Conservation (phyloP, 2,329 filamentous ascomycete species). For the Venturia carpophila region DNA sequence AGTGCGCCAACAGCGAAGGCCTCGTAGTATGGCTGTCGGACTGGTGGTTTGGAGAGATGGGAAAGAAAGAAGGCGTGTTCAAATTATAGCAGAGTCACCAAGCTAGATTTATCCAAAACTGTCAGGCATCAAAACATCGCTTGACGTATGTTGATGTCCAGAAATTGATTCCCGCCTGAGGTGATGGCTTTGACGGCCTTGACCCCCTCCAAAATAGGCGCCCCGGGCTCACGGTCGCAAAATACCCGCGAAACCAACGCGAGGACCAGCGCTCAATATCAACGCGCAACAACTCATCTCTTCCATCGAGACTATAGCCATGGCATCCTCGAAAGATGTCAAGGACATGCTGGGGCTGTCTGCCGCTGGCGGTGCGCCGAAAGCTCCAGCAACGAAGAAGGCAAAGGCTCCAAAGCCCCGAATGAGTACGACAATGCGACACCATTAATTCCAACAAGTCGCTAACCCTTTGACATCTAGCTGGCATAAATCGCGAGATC, state of each 20-base stretch:
- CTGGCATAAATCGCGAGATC: constrained; percentile 20
- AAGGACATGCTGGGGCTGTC: constrained; percentile 22
- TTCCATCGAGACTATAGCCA: constrained; percentile 8
- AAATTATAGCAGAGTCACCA: neutral
- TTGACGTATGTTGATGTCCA: neutral
- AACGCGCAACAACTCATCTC: neutral
- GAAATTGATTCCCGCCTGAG: neutral
- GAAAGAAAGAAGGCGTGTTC: neutral
- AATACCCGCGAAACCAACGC: neutral
- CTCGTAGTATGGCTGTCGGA: neutral
- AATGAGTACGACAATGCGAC: constrained; percentile 12
- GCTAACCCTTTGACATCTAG: constrained; percentile 12
- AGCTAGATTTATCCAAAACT: neutral
- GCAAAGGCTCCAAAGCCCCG: constrained; percentile 18
- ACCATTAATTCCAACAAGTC: neutral
- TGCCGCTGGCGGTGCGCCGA: constrained; percentile 16
- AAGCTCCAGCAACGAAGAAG: constrained; percentile 19
- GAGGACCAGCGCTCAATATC: neutral
- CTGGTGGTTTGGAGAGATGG: neutral
- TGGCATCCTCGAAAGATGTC: constrained; percentile 23
- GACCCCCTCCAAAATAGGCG: neutral
- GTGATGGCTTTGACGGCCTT: neutral
- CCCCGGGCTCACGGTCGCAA: constrained; percentile 1
- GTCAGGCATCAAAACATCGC: neutral
- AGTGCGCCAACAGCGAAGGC: constrained; percentile 33